Base-by-base conservation (phyloP, 768 basidiomycete species). In the Boletus insuetus region DNA sequence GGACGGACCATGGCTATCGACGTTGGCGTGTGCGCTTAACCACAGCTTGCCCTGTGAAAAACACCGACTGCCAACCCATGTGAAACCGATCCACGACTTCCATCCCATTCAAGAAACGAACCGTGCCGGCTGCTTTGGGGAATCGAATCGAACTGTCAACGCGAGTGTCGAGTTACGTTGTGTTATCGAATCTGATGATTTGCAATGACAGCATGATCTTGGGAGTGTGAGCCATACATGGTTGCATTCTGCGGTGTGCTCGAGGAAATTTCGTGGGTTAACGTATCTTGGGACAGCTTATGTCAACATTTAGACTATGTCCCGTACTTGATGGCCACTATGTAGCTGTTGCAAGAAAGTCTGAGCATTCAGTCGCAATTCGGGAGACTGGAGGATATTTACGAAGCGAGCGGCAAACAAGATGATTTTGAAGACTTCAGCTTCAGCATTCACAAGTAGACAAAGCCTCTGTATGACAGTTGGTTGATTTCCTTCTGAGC, bases 21-120 rank as follows among this genome's bases (percentile, higher is more conserved):
- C 11, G 20, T 54, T 64, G 64, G 65, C 45, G 31, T 35, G 53
- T 6, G 55, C 46, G 56, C 54, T 49, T 54, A 24, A 37, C 45
- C 24, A 59, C 55, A 52, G 45, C 46, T 42, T 37, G 54, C 43
- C 51, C 35, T 40, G 16, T 1, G 17, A 41, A 12, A 29, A 29
- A 29, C n/a, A 39, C 51, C 51, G 17, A 29, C 10, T 45, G 39
- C 22, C 55, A 54, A 29, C 34, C 26, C 41, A 32, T 35, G 43
- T 29, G 24, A 43, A 40, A 3, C 11, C 14, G 10, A 14, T 20
- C 53, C 29, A 16, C 39, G n/a, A 29, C 34, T 7, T 11, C 39
- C 31, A 20, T 9, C 46, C 31, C 51, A 46, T 41, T 43, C 35
- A 26, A 22, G 39, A 55, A 45, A 54, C 50, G 50, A 65, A 55